Evolutionary conservation across 495 filamentous ascomycete genomes (phyloP).

Genomic region (Annulohypoxylon bovei): DNA sequence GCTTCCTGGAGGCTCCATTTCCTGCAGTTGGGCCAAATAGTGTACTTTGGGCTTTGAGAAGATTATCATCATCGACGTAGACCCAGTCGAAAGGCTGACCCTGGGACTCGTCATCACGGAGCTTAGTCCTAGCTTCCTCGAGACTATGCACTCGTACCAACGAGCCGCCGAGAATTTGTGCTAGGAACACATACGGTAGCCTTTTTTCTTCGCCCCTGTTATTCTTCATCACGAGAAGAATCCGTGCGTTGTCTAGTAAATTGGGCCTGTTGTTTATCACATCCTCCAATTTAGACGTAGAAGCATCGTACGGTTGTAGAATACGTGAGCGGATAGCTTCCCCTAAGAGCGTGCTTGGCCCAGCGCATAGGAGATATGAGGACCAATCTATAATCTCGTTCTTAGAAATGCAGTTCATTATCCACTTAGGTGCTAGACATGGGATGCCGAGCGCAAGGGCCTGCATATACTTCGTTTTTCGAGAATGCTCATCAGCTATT

Average conservation of each 20-base stretch:
- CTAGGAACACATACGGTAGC: constrained; percentile 72
- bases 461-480: constrained; percentile 94
- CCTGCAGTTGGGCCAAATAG: constrained; percentile 41
- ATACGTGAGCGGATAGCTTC: constrained; percentile 81
- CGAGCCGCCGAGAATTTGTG: constrained; percentile 77
- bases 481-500: constrained; percentile 86
- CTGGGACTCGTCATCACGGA: constrained; percentile 62
- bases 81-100: constrained; percentile 77
- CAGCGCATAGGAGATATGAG: constrained; percentile 86
- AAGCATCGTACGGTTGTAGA: constrained; percentile 67
- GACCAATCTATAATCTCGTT: constrained; percentile 74
- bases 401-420: constrained; percentile 73
- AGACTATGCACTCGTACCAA: constrained; percentile 72
- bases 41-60: constrained; percentile 35
- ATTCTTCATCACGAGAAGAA: constrained; percentile 80
- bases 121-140: constrained; percentile 66
- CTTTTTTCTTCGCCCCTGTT: constrained; percentile 69
- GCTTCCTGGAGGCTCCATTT: constrained; percentile 48
- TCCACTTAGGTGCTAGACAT: constrained; percentile 82
- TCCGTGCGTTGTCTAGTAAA: constrained; percentile 70
- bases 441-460: constrained; percentile 91
- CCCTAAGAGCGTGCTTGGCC: constrained; percentile 77
- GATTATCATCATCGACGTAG: constrained; percentile 75
- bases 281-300: constrained; percentile 63
- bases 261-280: constrained; percentile 67